These are phyloP conservation scores for Pelargonium fulgidum DNA, from an alignment of 441 rosid species.

Conservation along the genomic window DNA sequence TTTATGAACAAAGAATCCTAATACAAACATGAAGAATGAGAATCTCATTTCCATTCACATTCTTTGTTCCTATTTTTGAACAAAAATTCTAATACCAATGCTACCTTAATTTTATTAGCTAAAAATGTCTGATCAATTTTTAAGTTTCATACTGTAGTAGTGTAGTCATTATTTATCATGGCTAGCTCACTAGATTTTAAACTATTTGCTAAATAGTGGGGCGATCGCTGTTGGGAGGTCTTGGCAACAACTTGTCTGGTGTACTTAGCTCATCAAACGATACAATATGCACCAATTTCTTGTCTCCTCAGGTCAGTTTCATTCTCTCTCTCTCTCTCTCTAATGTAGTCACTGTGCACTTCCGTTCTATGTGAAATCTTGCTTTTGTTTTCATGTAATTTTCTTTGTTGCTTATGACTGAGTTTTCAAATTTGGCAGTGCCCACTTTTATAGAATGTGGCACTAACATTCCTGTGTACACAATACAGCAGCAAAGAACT, in stretches of 20 bases:
- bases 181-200: not conserved
- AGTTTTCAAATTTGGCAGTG: too few relatives aligned
- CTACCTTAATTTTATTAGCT: too few relatives aligned
- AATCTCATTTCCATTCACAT: too few relatives aligned
- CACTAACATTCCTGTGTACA: not conserved
- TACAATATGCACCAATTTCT: slow-evolving; percentile 23
- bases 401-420: too few relatives aligned
- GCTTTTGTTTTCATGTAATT: not conserved
- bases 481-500: slow-evolving; percentile 56
- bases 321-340: not conserved
- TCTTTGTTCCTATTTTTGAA: too few relatives aligned
- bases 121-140: too few relatives aligned
- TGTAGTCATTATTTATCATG: not conserved
- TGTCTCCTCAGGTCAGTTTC: slow-evolving; percentile 53
- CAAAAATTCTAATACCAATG: too few relatives aligned
- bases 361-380: too few relatives aligned
- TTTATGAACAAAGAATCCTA: too few relatives aligned
- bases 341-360: too few relatives aligned
- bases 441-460: not conserved
- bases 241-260: slow-evolving; percentile 35
- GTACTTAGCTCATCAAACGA: slow-evolving; percentile 32
- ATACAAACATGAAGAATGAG: too few relatives aligned
- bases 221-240: slow-evolving; percentile 45
- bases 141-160: too few relatives aligned
- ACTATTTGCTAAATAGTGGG: slow-evolving; percentile 28